phyloP scores from a whole-genome alignment of 2,329 filamentous ascomycete genomes.

The Pseudodiploospora longispora region DNA sequence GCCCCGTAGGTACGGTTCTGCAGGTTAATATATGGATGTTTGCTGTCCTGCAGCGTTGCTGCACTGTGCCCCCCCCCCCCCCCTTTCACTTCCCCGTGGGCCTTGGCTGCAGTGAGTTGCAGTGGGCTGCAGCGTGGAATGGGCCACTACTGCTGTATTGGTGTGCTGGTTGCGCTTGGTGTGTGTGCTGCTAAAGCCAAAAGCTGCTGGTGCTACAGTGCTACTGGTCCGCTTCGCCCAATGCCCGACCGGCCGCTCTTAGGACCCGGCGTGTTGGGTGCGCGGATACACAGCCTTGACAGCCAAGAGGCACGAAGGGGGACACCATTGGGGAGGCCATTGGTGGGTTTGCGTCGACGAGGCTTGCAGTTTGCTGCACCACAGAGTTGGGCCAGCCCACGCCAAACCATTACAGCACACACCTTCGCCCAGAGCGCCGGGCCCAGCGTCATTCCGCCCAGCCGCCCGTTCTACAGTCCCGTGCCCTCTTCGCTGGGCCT shows the following conservation, averaged over 20 bases:
- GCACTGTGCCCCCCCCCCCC: too few relatives aligned
- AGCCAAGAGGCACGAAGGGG: not conserved
- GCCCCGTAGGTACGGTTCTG: too few relatives aligned
- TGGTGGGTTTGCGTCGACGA: constrained; percentile 9
- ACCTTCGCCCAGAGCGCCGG: constrained; percentile 9
- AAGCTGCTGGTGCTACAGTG: constrained; percentile 1
- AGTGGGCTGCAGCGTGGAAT: too few relatives aligned
- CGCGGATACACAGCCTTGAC: constrained; percentile 6
- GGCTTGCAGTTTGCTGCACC: constrained; percentile 3
- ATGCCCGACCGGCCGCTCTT: constrained; percentile 7
- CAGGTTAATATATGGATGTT: too few relatives aligned
- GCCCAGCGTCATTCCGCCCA: constrained; percentile 3
- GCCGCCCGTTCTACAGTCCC: not conserved
- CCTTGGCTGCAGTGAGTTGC: not conserved
- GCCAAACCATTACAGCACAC: not conserved
- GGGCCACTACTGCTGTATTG: not conserved
- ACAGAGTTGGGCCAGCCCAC: too few relatives aligned
- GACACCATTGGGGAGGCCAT: not conserved
- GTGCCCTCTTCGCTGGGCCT: too few relatives aligned
- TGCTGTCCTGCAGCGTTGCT: too few relatives aligned
- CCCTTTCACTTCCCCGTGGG: constrained; percentile 3
- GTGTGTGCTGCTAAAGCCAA: not conserved
- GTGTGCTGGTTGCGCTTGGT: not conserved
- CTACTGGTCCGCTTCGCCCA: constrained; percentile 6
- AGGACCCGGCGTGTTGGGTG: constrained; percentile 10